Conservation (phyloP, 1,139 yeast species). For the Taiozyma sp. region DNA sequence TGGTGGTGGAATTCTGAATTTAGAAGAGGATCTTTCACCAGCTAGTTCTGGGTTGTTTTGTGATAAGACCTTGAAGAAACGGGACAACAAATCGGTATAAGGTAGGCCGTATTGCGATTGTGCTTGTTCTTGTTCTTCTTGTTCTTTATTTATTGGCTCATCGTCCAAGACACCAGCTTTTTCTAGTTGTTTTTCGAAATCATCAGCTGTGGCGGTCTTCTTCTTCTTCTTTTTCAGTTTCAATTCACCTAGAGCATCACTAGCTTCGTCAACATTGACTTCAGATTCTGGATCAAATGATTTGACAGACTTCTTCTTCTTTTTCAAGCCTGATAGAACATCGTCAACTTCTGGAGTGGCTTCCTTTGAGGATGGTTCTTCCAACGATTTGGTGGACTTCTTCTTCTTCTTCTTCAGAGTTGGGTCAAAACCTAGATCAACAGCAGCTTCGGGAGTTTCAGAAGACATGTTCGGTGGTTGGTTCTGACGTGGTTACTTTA, state of each 20-base stretch:
- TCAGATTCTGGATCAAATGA: conserved; percentile 4
- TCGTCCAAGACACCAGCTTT: conserved; percentile 78
- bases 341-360: conserved; percentile 30
- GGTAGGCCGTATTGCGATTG: conserved; percentile 56
- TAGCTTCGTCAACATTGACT: conserved; percentile 43
- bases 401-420: conserved; percentile 85
- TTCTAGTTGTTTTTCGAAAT: conserved; percentile 86
- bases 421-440: conserved; percentile 74
- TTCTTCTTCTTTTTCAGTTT: conserved; percentile 81
- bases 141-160: conserved; percentile 20
- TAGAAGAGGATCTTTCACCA: conserved; percentile 89
- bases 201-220: conserved; percentile 62
- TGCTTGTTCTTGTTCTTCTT: conserved; percentile 30
- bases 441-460: conserved; percentile 19
- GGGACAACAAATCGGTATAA: conserved; percentile 70
- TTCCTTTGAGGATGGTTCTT: conserved; percentile 15
- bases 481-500: not conserved
- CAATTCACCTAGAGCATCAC: conserved; percentile 68
- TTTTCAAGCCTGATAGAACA: conserved; percentile 43
- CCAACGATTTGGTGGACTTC: conserved; percentile 28
- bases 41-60: conserved; percentile 97
- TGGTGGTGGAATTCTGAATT: conserved; percentile 97
- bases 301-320: conserved; percentile 42
- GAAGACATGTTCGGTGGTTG: conserved; percentile 13
- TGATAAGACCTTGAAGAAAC: conserved; percentile 83